These are phyloP conservation scores for Aspergillus hiratsukae DNA, from an alignment of 2,329 filamentous ascomycete genomes.

Conservation along the genomic window DNA sequence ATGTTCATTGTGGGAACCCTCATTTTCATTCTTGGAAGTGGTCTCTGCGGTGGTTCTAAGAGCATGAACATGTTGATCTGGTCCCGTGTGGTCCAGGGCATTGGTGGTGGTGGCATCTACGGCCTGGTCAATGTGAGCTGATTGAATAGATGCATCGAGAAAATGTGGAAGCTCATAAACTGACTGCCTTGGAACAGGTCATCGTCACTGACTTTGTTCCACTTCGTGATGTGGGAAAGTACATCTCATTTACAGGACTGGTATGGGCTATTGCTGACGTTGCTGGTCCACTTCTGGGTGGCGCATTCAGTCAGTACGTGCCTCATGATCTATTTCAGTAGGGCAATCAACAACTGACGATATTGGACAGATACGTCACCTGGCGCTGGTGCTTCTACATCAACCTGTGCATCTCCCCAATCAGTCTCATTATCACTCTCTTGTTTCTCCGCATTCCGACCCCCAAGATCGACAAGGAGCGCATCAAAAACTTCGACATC, in stretches of 20 bases:
- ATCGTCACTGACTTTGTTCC: background rate
- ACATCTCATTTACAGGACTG: background rate
- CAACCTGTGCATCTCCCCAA: background rate
- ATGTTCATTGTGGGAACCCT: background rate
- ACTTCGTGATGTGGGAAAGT: background rate
- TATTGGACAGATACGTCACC: background rate
- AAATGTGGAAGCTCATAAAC: too few relatives aligned
- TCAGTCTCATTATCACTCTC: background rate
- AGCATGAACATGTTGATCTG: background rate
- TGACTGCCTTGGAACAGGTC: background rate
- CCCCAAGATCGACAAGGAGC: background rate
- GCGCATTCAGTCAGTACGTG: background rate
- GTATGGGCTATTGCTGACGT: background rate
- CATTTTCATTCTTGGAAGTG: background rate
- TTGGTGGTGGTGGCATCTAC: background rate
- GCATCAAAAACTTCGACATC: background rate
- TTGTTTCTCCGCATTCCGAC: background rate
- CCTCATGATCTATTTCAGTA: background rate
- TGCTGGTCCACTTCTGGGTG: background rate
- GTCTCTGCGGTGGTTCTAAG: background rate
- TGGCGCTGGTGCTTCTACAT: background rate
- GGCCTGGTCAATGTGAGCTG: background rate
- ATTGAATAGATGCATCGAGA: background rate
- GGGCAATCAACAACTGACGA: background rate
- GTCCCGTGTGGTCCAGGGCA: background rate